A percentile compares a stretch with the other conserved stretches of the same genome.
Conservation (phyloP, 164 flowering plant species). For the Nymphaea colorata region DNA sequence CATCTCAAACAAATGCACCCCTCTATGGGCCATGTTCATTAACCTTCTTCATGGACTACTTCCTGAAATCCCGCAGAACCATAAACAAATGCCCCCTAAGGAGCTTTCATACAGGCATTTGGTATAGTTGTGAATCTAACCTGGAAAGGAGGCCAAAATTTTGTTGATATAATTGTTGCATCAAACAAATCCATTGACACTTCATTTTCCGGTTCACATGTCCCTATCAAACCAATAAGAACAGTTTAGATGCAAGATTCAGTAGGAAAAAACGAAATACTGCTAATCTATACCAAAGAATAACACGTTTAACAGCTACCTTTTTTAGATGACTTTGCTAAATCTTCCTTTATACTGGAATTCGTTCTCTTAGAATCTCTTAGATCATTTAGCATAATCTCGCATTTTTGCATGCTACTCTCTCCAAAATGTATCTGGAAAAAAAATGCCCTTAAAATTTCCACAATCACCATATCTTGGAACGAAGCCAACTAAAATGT, state of each 20-base stretch:
- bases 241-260: background rate
- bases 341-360: constrained; percentile 73
- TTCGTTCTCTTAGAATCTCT: constrained; percentile 95
- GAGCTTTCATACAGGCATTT: no score
- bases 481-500: constrained; percentile 4
- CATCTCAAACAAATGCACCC: no score
- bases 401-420: constrained; percentile 94
- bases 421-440: constrained; percentile 95
- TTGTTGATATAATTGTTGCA: constrained; percentile 90
- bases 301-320: constrained; percentile 20
- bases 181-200: constrained; percentile 52
- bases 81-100: no score
- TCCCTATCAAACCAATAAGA: constrained; percentile 13
- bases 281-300: background rate
- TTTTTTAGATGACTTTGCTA: constrained; percentile 30
- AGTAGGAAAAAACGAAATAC: background rate
- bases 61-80: no score
- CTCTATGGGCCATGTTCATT: no score
- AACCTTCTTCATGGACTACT: no score
- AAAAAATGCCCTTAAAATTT: background rate
- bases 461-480: background rate
- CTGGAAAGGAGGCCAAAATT: constrained; percentile 99
- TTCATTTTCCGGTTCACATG: constrained; percentile 25
- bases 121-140: constrained; percentile 15
- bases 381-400: constrained; percentile 96